Evolutionary conservation across 2,329 filamentous ascomycete genomes (phyloP).

Genomic region (Colletotrichum viniferum): DNA sequence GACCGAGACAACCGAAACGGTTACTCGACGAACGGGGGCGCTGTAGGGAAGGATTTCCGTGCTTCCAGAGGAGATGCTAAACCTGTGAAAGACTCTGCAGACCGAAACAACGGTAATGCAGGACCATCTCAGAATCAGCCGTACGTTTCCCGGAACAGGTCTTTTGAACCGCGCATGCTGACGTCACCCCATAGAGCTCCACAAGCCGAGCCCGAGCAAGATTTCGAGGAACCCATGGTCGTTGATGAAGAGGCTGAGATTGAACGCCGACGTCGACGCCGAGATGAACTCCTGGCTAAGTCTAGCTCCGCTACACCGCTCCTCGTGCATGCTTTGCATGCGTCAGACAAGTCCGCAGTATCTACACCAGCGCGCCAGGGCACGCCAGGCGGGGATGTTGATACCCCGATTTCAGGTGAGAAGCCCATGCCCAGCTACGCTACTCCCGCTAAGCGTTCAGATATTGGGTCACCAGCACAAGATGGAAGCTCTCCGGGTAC

Average conservation of each 20-base stretch:
- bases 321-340: slow-evolving; percentile 75
- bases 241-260: slow-evolving; percentile 83
- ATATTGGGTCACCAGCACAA: slow-evolving; percentile 47
- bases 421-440: neutral
- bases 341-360: slow-evolving; percentile 60
- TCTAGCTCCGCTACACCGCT: slow-evolving; percentile 76
- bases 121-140: slow-evolving; percentile 41
- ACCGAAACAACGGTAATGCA: slow-evolving; percentile 20
- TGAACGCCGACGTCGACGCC: slow-evolving; percentile 81
- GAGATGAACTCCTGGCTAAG: slow-evolving; percentile 86
- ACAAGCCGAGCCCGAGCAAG: slow-evolving; percentile 40
- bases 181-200: slow-evolving; percentile 15
- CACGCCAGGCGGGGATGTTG: slow-evolving; percentile 42
- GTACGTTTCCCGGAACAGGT: neutral
- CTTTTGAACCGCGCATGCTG: neutral
- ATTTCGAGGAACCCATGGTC: slow-evolving; percentile 60
- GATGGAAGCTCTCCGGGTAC: slow-evolving; percentile 61
- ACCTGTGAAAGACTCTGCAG: slow-evolving; percentile 65
- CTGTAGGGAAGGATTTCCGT: slow-evolving; percentile 62
- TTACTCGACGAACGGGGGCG: slow-evolving; percentile 66
- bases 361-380: slow-evolving; percentile 57
- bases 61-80: slow-evolving; percentile 70
- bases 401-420: slow-evolving; percentile 56
- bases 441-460: slow-evolving; percentile 32
- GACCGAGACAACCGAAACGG: slow-evolving; percentile 56